phyloP scores from a whole-genome alignment of 2,329 filamentous ascomycete species.

The Sporothrix sp. region DNA sequence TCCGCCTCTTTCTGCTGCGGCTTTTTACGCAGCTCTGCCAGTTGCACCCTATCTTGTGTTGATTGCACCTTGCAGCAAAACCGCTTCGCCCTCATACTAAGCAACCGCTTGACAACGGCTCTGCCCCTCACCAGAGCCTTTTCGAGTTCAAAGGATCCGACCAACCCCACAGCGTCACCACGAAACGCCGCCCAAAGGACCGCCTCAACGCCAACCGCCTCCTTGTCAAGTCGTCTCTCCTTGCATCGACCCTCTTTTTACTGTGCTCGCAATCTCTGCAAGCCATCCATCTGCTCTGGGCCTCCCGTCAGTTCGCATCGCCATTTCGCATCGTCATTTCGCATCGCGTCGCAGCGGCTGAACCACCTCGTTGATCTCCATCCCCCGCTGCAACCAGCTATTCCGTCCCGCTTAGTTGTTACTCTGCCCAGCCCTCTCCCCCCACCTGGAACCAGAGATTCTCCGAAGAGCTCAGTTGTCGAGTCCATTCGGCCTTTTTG shows the following conservation, averaged over 20 bases:
- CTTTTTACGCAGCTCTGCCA: background rate
- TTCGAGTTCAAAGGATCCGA: constrained; percentile 2
- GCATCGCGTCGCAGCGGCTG: no score
- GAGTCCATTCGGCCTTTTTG: no score
- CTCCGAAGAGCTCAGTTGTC: background rate
- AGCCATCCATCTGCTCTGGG: background rate
- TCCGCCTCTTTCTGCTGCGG: background rate
- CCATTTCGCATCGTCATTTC: no score
- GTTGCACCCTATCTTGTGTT: background rate
- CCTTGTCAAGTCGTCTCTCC: background rate
- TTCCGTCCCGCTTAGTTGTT: no score
- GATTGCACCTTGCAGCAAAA: no score
- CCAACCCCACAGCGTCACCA: background rate
- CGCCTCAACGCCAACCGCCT: background rate
- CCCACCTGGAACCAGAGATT: background rate
- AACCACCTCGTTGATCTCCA: no score
- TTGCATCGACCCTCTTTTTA: background rate
- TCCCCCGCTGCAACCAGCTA: no score
- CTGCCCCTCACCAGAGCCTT: constrained; percentile 8
- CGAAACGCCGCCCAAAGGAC: background rate
- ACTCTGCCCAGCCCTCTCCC: background rate
- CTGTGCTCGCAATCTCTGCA: no score
- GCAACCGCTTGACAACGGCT: constrained; percentile 5
- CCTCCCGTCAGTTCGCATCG: no score
- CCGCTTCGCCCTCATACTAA: no score